A percentile compares a stretch with the other conserved stretches of the same genome.
Evolutionary conservation across 1,284 basidiomycete species (phyloP).

Genomic region (Tetrapyrgos nigripes): DNA sequence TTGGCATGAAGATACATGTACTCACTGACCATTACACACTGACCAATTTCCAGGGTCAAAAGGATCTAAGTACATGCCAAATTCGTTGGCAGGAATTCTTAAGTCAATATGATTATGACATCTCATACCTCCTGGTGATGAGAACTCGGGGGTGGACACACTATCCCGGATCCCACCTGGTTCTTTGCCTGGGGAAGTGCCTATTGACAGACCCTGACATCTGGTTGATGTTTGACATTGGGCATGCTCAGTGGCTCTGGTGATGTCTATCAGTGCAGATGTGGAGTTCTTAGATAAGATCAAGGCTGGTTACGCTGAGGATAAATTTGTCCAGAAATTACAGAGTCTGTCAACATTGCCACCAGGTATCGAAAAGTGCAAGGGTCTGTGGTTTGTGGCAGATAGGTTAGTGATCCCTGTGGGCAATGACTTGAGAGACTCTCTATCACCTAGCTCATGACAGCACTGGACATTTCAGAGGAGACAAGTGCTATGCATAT

Average conservation of each 20-base stretch:
- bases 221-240: neutral
- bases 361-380: neutral
- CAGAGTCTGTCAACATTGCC: neutral
- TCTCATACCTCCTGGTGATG: constrained; percentile 25
- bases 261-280: neutral
- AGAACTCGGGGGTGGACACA: constrained; percentile 26
- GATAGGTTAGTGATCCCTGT: constrained; percentile 7
- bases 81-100: constrained; percentile 40
- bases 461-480: too few species aligned
- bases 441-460: constrained; percentile 26
- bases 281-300: neutral
- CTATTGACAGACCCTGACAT: neutral
- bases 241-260: neutral
- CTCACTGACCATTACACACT: constrained; percentile 47
- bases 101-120: constrained; percentile 30
- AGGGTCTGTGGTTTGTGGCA: constrained; percentile 14
- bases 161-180: constrained; percentile 18
- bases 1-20: constrained; percentile 37
- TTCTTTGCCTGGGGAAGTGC: neutral
- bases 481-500: too few species aligned
- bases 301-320: neutral
- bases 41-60: too few species aligned
- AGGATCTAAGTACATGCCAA: constrained; percentile 40
- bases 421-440: neutral
- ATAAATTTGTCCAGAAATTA: neutral